Evolutionary conservation across 495 filamentous ascomycete genomes (phyloP).

Genomic region (Immersiella caudata): DNA sequence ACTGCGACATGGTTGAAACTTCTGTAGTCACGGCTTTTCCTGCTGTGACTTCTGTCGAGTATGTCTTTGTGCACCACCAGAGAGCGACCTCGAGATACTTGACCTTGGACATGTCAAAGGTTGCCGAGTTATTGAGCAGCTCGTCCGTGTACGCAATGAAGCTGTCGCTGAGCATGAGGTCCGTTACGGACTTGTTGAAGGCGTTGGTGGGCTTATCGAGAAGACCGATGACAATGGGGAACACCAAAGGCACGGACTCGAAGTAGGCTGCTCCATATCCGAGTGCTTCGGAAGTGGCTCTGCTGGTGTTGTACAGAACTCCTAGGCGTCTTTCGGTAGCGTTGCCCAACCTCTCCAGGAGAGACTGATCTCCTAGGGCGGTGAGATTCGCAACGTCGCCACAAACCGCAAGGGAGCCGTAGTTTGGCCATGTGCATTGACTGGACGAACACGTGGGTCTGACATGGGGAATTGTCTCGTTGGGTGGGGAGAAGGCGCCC

Average conservation of each 20-base stretch:
- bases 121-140: slow-evolving; percentile 17
- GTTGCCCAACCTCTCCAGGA: slow-evolving; percentile 12
- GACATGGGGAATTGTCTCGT: slow-evolving; percentile 16
- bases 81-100: slow-evolving; percentile 27
- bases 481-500: slow-evolving; percentile 37
- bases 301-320: slow-evolving; percentile 14
- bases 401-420: slow-evolving; percentile 50
- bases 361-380: slow-evolving; percentile 9
- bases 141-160: slow-evolving; percentile 28
- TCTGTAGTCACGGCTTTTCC: slow-evolving; percentile 12
- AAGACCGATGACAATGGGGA: slow-evolving; percentile 21
- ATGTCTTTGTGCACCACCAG: slow-evolving; percentile 29
- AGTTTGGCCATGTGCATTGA: slow-evolving; percentile 47
- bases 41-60: slow-evolving; percentile 16
- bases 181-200: slow-evolving; percentile 23
- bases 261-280: slow-evolving; percentile 13
- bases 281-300: slow-evolving; percentile 6
- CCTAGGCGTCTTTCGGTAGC: slow-evolving; percentile 13
- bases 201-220: slow-evolving; percentile 18
- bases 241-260: background rate
- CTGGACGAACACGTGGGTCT: slow-evolving; percentile 41
- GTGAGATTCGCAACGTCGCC: slow-evolving; percentile 42
- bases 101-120: slow-evolving; percentile 16
- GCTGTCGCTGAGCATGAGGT: slow-evolving; percentile 22
- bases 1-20: slow-evolving; percentile 5